Percentiles rank a stretch among this genome's conserved stretches.
Conservation (phyloP, 78 protist species). For the Dictyostelium brefeldianum region DNA sequence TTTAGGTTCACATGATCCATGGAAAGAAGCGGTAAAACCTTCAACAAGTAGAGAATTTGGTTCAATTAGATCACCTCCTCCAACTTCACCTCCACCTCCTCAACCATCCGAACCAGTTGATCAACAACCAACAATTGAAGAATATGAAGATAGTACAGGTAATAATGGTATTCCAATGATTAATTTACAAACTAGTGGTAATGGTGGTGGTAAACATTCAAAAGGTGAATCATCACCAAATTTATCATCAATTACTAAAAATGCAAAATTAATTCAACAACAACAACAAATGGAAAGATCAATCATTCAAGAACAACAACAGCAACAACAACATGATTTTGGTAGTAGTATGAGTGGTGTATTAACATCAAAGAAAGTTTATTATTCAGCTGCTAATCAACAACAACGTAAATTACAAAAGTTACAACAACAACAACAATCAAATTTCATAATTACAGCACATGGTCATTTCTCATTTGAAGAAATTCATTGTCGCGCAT, state of each 20-base stretch:
- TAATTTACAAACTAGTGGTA: neutral
- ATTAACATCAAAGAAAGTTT: neutral
- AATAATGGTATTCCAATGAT: slow-evolving; percentile 12
- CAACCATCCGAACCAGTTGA: neutral
- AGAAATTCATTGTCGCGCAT: slow-evolving; percentile 65
- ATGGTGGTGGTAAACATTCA: neutral
- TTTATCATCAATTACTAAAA: neutral
- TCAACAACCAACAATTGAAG: neutral
- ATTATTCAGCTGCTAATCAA: slow-evolving; percentile 4
- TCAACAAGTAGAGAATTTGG: slow-evolving; percentile 9
- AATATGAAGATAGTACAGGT: neutral
- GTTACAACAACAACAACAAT: neutral
- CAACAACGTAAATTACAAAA: neutral
- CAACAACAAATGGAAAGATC: slow-evolving; percentile 2
- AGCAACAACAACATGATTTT: neutral
- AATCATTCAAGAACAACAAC: neutral
- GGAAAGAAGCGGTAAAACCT: slow-evolving; percentile 80
- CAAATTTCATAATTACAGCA: slow-evolving; percentile 24
- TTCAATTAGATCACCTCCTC: neutral
- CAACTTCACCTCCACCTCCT: neutral
- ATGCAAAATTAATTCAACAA: neutral
- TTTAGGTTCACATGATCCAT: slow-evolving; percentile 50
- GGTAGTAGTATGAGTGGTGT: neutral
- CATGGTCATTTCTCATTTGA: slow-evolving; percentile 83
- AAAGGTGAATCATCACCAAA: slow-evolving; percentile 37